Conservation (phyloP, 257 asterid species). For the Salvia miltiorrhiza region DNA sequence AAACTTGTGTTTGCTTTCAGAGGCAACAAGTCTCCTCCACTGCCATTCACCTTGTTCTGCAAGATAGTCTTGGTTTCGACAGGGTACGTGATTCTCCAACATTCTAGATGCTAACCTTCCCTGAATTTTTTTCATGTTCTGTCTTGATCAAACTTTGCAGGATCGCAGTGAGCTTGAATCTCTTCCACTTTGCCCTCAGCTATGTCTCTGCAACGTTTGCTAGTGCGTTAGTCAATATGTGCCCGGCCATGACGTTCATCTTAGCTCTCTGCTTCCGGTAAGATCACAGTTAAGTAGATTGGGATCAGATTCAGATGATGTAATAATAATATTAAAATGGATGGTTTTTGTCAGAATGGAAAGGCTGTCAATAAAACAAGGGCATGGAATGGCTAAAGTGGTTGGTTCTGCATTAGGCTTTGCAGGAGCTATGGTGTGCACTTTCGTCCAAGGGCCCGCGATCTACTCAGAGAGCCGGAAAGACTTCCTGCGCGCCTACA, state of each 20-base stretch:
- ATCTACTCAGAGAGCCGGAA: background rate
- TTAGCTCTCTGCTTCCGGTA: constrained; percentile 20
- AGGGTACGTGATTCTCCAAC: background rate
- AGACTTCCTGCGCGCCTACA: background rate
- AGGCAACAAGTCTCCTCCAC: constrained; percentile 14
- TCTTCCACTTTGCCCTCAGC: constrained; percentile 32
- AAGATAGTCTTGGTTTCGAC: background rate
- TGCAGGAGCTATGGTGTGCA: constrained; percentile 26
- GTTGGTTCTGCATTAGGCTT: constrained; percentile 22
- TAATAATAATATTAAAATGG: background rate
- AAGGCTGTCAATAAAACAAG: constrained; percentile 17
- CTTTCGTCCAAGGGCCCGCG: constrained; percentile 24
- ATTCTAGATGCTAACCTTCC: background rate
- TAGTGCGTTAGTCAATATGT: constrained; percentile 29
- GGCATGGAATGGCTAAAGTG: constrained; percentile 31
- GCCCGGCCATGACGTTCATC: constrained; percentile 14
- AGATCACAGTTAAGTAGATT: background rate
- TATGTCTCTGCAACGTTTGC: constrained; percentile 43
- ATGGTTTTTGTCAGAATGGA: constrained; percentile 22
- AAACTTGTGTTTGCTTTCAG: background rate
- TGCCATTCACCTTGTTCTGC: constrained; percentile 13
- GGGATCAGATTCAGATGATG: background rate
- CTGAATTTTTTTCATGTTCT: background rate
- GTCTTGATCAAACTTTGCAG: constrained; percentile 16
- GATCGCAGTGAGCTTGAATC: constrained; percentile 33